phyloP scores from a whole-genome alignment of 306 rosid species.

The Cucurbita ficifolia region DNA sequence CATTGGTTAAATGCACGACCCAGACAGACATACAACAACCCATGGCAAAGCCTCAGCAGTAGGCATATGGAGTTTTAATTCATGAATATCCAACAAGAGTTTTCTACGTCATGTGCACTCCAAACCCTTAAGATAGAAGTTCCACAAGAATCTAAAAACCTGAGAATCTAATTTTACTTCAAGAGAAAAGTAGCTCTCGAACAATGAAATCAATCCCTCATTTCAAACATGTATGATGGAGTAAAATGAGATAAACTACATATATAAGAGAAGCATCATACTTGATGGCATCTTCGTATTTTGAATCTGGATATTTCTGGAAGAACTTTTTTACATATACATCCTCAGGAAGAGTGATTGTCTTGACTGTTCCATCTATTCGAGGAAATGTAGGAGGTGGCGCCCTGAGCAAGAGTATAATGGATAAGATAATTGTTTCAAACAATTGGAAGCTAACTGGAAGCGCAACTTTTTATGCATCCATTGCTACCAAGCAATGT shows the following conservation, averaged over 20 bases:
- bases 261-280: constrained; percentile 16
- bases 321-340: constrained; percentile 53
- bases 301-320: constrained; percentile 61
- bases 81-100: neutral
- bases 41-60: neutral
- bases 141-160: neutral
- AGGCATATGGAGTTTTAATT: neutral
- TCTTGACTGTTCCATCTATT: constrained; percentile 38
- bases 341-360: constrained; percentile 79
- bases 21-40: neutral
- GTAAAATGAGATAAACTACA: neutral
- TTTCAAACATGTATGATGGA: neutral
- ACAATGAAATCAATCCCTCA: neutral
- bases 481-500: neutral
- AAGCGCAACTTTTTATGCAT: neutral
- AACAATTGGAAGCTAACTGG: neutral
- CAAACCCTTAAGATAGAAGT: neutral
- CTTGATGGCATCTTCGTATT: constrained; percentile 57
- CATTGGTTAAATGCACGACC: neutral
- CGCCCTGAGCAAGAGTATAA: constrained; percentile 30
- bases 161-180: neutral
- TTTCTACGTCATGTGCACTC: neutral
- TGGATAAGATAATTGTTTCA: neutral
- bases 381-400: constrained; percentile 79
- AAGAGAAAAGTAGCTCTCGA: neutral